Evolutionary conservation across 2,329 filamentous ascomycete species (phyloP).

Genomic region (Rutstroemia sydowiana): DNA sequence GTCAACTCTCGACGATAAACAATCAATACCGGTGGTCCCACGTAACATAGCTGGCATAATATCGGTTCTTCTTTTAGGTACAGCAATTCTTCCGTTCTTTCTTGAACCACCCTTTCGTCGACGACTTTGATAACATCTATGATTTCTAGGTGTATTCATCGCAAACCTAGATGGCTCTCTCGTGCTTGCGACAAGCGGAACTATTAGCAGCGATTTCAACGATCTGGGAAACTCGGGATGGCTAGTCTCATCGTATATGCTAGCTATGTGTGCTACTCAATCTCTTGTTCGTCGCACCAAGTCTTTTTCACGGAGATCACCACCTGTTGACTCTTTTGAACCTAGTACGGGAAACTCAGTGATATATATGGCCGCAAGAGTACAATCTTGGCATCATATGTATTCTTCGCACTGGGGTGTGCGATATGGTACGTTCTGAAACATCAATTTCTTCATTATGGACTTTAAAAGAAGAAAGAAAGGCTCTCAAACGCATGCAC

Average conservation of each 20-base stretch:
- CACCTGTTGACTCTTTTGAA: not conserved
- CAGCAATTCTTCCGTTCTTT: not conserved
- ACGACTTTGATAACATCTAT: not conserved
- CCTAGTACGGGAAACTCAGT: constrained; percentile 39
- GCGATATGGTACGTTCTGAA: constrained; percentile 34
- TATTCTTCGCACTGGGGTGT: constrained; percentile 39
- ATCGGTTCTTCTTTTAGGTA: constrained; percentile 17
- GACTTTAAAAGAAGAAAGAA: not conserved
- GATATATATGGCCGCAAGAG: constrained; percentile 38
- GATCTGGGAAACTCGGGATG: constrained; percentile 50
- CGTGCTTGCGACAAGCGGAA: constrained; percentile 56
- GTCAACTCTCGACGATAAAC: not conserved
- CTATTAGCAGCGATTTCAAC: constrained; percentile 53
- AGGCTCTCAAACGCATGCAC: not conserved
- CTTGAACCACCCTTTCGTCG: not conserved
- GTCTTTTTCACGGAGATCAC: not conserved
- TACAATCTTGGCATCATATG: not conserved
- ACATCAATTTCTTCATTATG: constrained; percentile 12
- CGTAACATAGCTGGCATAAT: constrained; percentile 16
- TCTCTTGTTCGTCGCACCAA: constrained; percentile 36
- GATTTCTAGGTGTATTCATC: constrained; percentile 49
- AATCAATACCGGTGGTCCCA: not conserved
- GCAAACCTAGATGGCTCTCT: constrained; percentile 56
- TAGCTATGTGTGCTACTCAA: constrained; percentile 46
- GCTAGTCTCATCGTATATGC: constrained; percentile 45